A percentile compares a stretch with the other conserved stretches of the same genome.
phyloP scores from a whole-genome alignment of 176 grass and related monocot genomes.

The Hyparrhenia diplandra region DNA sequence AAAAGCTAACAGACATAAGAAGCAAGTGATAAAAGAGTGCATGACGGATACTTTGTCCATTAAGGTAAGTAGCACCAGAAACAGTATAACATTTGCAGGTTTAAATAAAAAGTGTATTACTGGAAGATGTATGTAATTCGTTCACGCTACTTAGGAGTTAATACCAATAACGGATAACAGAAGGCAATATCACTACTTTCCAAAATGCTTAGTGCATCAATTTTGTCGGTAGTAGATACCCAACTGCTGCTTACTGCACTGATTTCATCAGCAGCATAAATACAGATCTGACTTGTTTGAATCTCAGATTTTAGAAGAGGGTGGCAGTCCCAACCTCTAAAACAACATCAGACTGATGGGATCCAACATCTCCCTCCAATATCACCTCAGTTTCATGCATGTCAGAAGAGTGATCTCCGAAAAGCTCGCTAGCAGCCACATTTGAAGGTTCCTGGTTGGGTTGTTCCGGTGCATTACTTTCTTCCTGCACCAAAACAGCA shows the following conservation, averaged over 20 bases:
- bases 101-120: neutral
- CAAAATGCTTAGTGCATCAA: neutral
- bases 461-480: conserved; percentile 20
- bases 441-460: neutral
- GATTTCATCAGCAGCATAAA: conserved; percentile 1
- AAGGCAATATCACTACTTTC: neutral
- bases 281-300: neutral
- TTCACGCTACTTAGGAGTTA: neutral
- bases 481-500: conserved; percentile 2
- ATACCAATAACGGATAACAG: conserved; percentile 10
- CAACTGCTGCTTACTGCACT: neutral
- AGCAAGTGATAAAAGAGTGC: neutral
- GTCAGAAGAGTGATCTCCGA: conserved; percentile 19
- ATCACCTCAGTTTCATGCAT: conserved; percentile 1
- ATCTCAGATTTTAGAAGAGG: neutral
- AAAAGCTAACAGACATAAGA: neutral
- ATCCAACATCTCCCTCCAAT: conserved; percentile 18
- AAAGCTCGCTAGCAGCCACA: neutral
- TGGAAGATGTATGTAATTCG: neutral
- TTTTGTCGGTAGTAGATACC: neutral
- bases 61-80: neutral
- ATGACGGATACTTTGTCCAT: neutral
- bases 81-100: conserved; percentile 3
- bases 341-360: conserved; percentile 9
- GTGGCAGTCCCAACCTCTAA: conserved; percentile 32